Conservation (phyloP, 148 eudicot genomes). For the Pharnaceum exiguum region DNA sequence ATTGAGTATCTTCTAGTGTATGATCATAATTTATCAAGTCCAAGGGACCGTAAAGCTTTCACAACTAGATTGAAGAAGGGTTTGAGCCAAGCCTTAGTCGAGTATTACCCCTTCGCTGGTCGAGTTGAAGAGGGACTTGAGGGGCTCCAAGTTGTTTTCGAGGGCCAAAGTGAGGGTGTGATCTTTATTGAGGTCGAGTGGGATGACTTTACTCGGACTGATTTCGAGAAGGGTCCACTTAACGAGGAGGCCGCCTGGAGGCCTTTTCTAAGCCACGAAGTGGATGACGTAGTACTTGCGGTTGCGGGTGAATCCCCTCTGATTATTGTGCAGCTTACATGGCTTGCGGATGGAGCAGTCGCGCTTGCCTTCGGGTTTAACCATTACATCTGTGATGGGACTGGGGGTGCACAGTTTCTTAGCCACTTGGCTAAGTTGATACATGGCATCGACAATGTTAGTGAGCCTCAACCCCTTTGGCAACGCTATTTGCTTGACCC, state of each 20-base stretch:
- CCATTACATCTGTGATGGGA: conserved; percentile 67
- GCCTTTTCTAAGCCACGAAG: conserved; percentile 38
- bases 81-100: conserved; percentile 49
- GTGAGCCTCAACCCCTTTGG: conserved; percentile 43
- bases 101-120: conserved; percentile 70
- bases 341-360: conserved; percentile 63
- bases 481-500: conserved; percentile 46
- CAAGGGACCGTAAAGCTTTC: conserved; percentile 16
- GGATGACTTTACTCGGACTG: conserved; percentile 24
- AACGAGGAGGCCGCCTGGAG: conserved; percentile 52
- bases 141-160: conserved; percentile 51
- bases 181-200: conserved; percentile 59
- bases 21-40: conserved; percentile 14
- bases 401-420: conserved; percentile 58
- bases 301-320: conserved; percentile 49
- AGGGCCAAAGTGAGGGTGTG: conserved; percentile 63
- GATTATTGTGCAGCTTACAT: conserved; percentile 77
- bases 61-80: conserved; percentile 38
- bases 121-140: conserved; percentile 32
- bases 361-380: conserved; percentile 55
- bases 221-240: conserved; percentile 53
- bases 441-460: conserved; percentile 11
- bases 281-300: conserved; percentile 49
- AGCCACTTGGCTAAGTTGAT: conserved; percentile 52
- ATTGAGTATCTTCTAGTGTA: conserved; percentile 67